phyloP scores from a whole-genome alignment of 768 basidiomycete species.

The Calocybe cyanea region DNA sequence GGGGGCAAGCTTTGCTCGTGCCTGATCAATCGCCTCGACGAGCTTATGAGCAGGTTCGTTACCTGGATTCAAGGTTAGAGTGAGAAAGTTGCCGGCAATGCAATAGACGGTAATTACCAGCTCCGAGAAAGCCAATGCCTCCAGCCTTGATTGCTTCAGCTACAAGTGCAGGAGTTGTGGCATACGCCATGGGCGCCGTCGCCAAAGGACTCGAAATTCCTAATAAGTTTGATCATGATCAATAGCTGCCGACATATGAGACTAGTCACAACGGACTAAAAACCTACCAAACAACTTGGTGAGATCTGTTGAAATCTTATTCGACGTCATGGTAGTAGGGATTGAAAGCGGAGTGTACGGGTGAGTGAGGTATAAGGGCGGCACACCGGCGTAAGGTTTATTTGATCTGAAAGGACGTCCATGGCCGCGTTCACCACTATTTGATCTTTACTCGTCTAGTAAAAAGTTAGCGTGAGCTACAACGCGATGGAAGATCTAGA shows the following conservation, averaged over 20 bases:
- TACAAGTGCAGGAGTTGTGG: not conserved
- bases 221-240: not conserved
- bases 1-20: not conserved
- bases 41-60: not conserved
- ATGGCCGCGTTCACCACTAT: too few relatives aligned
- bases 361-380: too few relatives aligned
- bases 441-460: too few relatives aligned
- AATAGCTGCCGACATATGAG: not conserved
- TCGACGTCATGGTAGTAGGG: slow-evolving; percentile 5
- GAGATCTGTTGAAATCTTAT: slow-evolving; percentile 35
- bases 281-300: slow-evolving; percentile 50
- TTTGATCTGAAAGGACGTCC: too few relatives aligned
- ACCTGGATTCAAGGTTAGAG: not conserved
- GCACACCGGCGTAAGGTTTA: too few relatives aligned
- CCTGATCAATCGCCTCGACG: not conserved
- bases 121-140: not conserved
- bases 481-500: too few relatives aligned
- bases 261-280: slow-evolving; percentile 35
- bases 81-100: not conserved
- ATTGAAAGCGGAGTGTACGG: too few relatives aligned
- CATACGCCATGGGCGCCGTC: not conserved
- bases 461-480: too few relatives aligned
- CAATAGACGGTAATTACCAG: not conserved
- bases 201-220: not conserved
- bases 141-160: not conserved